Evolutionary conservation across 2,329 filamentous ascomycete species (phyloP), one percentile per base, ranked within the genome.

Genomic region (Lasiodiplodia theobromae): DNA sequence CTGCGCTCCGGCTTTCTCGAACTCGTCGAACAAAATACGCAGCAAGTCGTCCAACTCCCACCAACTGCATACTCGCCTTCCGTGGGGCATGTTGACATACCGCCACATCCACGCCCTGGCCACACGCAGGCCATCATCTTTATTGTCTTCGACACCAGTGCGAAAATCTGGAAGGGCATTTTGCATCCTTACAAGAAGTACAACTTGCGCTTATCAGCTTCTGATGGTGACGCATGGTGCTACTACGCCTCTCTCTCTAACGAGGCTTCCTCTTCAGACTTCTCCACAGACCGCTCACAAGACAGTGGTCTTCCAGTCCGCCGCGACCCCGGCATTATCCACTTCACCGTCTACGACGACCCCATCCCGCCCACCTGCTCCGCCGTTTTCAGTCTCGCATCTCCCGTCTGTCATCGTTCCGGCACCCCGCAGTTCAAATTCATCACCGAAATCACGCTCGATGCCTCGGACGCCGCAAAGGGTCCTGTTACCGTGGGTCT

Each of bases 361-460:
- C 51, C 25, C 11, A 1, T 16, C 12, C 23, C 23, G 23, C 23
- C 21, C 10, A 18, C 25, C 12, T 25, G 25, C 16, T 53, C 11
- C 23, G 25, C 25, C 11, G 25, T 21, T 3, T 11, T 77, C 1
- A 83, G 78, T 53, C 86, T 86, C 69, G 84, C 84, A 60, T 28
- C 77, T 4, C 10, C 18, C 56, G 78, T 86, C 12, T 74, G 73
- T 10, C 72, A 81, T 10, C 28, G 34, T 10, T 40, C 25, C 6
- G 31, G 25, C 25, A n/a, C 18, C 7, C 28, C 44, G 6, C 44
- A 18, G n/a, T 47, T 47, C 44, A 47, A 47, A 2, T 47, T 47
- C 18, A 4, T 47, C n/a, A 47, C 44, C 23, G 23, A 28, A 1
- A 6, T 53, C 21, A 53, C 51, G 23, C 14, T 25, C 51, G 21